phyloP scores from a whole-genome alignment of 768 basidiomycete species.

The Kwoniella shandongensis region DNA sequence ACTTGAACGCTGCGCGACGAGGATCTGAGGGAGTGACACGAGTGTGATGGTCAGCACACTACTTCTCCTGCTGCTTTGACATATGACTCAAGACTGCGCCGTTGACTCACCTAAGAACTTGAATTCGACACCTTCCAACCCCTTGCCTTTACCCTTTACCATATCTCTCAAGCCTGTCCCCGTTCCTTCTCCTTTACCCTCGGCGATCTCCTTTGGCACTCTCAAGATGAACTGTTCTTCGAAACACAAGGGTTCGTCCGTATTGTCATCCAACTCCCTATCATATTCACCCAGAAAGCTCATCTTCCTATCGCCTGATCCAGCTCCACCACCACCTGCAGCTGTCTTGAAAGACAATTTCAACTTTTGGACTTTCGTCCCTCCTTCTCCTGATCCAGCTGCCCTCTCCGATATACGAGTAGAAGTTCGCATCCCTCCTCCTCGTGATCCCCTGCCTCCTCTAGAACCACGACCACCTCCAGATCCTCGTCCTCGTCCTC shows the following conservation, averaged over 20 bases:
- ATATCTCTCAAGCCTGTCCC: constrained; percentile 65
- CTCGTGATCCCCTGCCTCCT: constrained; percentile 20
- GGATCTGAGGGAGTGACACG: too few species aligned
- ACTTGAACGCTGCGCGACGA: constrained; percentile 82
- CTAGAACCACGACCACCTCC: constrained; percentile 18
- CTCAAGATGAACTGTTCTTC: constrained; percentile 96
- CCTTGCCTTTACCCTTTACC: constrained; percentile 69
- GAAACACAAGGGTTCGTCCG: constrained; percentile 83
- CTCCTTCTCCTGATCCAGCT: constrained; percentile 4
- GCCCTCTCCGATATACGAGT: constrained; percentile 23
- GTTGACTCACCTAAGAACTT: constrained; percentile 80
- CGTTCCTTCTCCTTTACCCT: constrained; percentile 38
- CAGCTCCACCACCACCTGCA: constrained; percentile 13
- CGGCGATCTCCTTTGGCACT: constrained; percentile 70
- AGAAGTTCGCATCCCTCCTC: constrained; percentile 19
- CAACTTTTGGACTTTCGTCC: constrained; percentile 14
- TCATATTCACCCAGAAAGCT: constrained; percentile 90
- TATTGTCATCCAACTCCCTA: constrained; percentile 90
- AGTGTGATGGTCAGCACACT: neutral
- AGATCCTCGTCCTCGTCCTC: constrained; percentile 24
- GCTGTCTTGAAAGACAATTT: constrained; percentile 36
- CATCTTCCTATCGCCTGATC: constrained; percentile 59
- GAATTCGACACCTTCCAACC: constrained; percentile 87
- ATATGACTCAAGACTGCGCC: neutral
- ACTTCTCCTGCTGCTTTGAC: neutral